Conservation (phyloP, 1,284 basidiomycete species). For the Bondarzewia mesenterica region DNA sequence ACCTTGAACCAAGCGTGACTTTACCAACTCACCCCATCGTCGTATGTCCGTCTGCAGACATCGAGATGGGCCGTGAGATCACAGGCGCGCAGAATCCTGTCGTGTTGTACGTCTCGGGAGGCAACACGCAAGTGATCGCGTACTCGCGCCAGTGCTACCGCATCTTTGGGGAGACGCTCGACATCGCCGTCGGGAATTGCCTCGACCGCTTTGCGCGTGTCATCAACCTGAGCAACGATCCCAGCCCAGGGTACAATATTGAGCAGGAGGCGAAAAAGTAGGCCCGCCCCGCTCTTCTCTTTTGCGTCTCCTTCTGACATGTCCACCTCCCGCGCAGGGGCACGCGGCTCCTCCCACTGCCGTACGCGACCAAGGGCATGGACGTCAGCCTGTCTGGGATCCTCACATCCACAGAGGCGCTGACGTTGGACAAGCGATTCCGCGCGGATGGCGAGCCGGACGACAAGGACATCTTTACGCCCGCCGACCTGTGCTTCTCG, state of each 20-base stretch:
- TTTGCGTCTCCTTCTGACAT: conserved; percentile 1
- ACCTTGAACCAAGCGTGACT: too few relatives aligned
- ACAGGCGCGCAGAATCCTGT: conserved; percentile 94
- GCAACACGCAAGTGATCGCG: conserved; percentile 98
- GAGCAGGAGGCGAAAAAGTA: conserved; percentile 92
- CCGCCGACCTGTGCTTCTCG: conserved; percentile 94
- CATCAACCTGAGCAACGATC: conserved; percentile 94
- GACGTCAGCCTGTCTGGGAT: conserved; percentile 95
- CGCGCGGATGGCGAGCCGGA: conserved; percentile 34
- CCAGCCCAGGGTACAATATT: conserved; percentile 97
- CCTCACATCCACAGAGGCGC: conserved; percentile 82
- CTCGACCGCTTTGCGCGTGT: conserved; percentile 95
- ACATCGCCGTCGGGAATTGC: conserved; percentile 99
- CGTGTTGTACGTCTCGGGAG: conserved; percentile 97
- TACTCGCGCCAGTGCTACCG: conserved; percentile 96
- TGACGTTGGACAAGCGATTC: conserved; percentile 76
- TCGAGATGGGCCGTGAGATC: conserved; percentile 97
- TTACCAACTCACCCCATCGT: background rate
- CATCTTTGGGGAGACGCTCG: conserved; percentile 98
- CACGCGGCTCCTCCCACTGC: conserved; percentile 71
- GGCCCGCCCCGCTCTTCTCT: conserved; percentile 13
- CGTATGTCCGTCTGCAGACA: conserved; percentile 75
- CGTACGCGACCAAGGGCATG: conserved; percentile 99
- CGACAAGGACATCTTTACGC: conserved; percentile 75
- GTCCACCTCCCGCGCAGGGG: conserved; percentile 37